phyloP scores from a whole-genome alignment of 1,139 yeast species.

The Taphrina pruni region DNA sequence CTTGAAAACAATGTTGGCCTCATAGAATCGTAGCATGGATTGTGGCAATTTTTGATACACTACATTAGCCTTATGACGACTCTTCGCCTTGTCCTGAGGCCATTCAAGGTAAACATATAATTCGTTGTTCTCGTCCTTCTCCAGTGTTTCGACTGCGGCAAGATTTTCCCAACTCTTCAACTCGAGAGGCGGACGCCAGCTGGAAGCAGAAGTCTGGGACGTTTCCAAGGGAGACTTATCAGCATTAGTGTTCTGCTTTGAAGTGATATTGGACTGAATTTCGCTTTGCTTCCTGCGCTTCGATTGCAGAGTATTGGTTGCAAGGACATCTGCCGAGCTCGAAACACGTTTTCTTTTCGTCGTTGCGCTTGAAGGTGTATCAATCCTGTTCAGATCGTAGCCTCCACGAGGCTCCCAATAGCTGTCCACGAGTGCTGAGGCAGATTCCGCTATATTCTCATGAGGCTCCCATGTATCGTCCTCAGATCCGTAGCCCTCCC shows the following conservation, averaged over 20 bases:
- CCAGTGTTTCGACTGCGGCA: conserved; percentile 6
- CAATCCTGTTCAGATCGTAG: background rate
- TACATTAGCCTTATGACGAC: conserved; percentile 14
- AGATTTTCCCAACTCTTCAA: conserved; percentile 13
- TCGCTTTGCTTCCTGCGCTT: conserved; percentile 7
- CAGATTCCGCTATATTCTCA: conserved; percentile 22
- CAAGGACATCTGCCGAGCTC: conserved; percentile 1
- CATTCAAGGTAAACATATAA: conserved; percentile 10
- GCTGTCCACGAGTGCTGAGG: conserved; percentile 9
- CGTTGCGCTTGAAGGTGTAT: background rate
- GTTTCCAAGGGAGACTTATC: background rate
- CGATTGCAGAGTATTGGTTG: background rate
- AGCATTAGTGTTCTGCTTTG: background rate
- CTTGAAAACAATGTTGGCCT: conserved; percentile 17
- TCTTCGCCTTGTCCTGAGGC: conserved; percentile 10
- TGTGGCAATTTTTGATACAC: conserved; percentile 20
- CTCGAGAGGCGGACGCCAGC: conserved; percentile 23
- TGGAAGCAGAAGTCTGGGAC: background rate
- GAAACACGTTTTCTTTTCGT: conserved; percentile 17
- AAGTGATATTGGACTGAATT: background rate
- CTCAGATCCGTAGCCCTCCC: conserved; percentile 18
- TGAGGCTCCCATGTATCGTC: conserved; percentile 31
- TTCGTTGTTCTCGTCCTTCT: conserved; percentile 9
- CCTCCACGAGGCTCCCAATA: conserved; percentile 24
- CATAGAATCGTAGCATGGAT: conserved; percentile 20